phyloP scores from a whole-genome alignment of 495 filamentous ascomycete genomes.

The Chaetomium cochliodes region DNA sequence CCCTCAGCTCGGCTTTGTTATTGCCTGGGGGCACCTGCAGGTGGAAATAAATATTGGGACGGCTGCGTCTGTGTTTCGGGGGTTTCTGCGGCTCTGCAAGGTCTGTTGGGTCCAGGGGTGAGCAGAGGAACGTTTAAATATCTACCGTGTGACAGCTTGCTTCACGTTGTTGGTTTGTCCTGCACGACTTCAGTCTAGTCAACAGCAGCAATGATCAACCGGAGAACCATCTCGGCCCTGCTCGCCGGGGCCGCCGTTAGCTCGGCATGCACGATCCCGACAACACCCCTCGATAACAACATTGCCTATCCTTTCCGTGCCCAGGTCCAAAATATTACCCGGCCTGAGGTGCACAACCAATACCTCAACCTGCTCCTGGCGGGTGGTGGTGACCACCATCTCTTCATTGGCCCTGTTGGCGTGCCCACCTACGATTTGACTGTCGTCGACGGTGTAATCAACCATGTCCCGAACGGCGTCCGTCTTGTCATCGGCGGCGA shows the following conservation, averaged over 20 bases:
- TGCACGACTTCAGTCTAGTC: not conserved
- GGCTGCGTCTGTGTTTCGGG: not conserved
- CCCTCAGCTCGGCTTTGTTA: slow-evolving; percentile 6
- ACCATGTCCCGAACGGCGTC: slow-evolving; percentile 32
- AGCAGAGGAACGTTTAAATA: not conserved
- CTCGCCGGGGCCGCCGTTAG: slow-evolving; percentile 32
- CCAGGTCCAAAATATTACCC: slow-evolving; percentile 51
- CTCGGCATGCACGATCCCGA: slow-evolving; percentile 45
- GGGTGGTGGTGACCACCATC: slow-evolving; percentile 51
- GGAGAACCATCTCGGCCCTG: slow-evolving; percentile 27
- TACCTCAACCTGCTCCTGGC: slow-evolving; percentile 52
- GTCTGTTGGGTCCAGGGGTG: not conserved
- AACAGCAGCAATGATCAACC: slow-evolving; percentile 24
- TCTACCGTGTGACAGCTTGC: not conserved
- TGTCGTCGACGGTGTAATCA: slow-evolving; percentile 48
- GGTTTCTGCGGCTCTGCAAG: not conserved
- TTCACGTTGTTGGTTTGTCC: not conserved
- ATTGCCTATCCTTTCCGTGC: slow-evolving; percentile 47
- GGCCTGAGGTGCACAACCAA: slow-evolving; percentile 49
- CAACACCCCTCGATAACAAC: slow-evolving; percentile 37
- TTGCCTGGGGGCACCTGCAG: slow-evolving; percentile 8
- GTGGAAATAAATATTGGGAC: slow-evolving; percentile 11
- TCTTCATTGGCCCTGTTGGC: slow-evolving; percentile 51
- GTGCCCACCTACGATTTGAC: slow-evolving; percentile 46
- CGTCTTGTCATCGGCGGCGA: slow-evolving; percentile 50